Percentiles rank a stretch among this genome's conserved stretches.
Evolutionary conservation across 1,284 basidiomycete genomes (phyloP).

Genomic region (Ustilago tritici): DNA sequence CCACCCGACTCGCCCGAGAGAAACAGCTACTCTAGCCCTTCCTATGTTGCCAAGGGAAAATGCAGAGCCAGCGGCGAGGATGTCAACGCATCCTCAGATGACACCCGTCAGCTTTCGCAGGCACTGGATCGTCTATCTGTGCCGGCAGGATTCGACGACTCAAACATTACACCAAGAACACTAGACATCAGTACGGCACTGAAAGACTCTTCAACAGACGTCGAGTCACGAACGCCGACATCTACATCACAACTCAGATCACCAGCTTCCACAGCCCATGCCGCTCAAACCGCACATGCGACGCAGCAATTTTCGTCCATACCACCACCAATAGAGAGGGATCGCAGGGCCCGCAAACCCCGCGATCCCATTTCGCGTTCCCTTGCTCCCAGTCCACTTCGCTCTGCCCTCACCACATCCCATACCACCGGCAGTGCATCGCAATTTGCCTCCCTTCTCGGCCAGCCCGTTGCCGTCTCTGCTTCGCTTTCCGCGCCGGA

Average conservation of each 20-base stretch:
- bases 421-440: slow-evolving; percentile 35
- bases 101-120: neutral
- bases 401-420: slow-evolving; percentile 17
- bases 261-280: neutral
- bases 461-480: slow-evolving; percentile 30
- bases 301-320: neutral
- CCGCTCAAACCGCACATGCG: neutral
- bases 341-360: slow-evolving; percentile 15
- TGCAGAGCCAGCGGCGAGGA: slow-evolving; percentile 25
- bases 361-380: slow-evolving; percentile 26
- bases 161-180: neutral
- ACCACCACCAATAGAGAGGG: slow-evolving; percentile 1
- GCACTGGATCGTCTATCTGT: slow-evolving; percentile 12
- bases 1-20: neutral
- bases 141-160: neutral
- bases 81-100: neutral
- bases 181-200: neutral
- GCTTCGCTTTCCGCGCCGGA: slow-evolving; percentile 40
- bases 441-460: slow-evolving; percentile 35
- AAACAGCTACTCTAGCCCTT: slow-evolving; percentile 2
- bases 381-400: slow-evolving; percentile 29
- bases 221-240: too few species aligned
- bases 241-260: neutral
- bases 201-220: neutral
- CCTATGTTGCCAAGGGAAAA: slow-evolving; percentile 35